Evolutionary conservation across 2,329 filamentous ascomycete species (phyloP).

Genomic region (Penicillium sp.): DNA sequence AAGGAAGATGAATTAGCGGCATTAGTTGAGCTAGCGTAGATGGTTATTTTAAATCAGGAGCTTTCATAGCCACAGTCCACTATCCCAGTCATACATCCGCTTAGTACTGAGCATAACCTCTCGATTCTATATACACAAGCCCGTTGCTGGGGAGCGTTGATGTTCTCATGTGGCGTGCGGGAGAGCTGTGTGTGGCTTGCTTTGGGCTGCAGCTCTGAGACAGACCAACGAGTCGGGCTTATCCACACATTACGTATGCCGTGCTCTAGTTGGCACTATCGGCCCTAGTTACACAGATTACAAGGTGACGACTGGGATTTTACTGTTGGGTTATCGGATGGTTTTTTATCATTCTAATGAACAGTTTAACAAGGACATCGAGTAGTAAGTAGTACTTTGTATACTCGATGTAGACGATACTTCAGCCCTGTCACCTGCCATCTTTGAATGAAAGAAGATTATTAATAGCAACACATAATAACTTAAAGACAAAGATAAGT

Average conservation of each 20-base stretch:
- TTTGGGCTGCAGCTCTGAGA: slow-evolving; percentile 22
- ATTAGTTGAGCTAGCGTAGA: background rate
- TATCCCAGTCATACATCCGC: background rate
- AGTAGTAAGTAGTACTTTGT: no score
- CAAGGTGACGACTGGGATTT: background rate
- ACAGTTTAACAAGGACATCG: background rate
- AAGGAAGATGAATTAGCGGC: background rate
- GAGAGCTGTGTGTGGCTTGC: slow-evolving; percentile 21
- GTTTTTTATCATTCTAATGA: background rate
- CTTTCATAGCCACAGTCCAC: background rate
- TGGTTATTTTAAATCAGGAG: background rate
- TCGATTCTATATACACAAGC: background rate
- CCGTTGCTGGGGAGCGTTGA: background rate
- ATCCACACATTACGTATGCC: slow-evolving; percentile 26
- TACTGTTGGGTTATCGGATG: background rate
- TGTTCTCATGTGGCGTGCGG: slow-evolving; percentile 19
- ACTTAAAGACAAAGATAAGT: slow-evolving; percentile 4
- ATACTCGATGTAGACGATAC: background rate
- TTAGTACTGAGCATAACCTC: background rate
- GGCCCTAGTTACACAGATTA: slow-evolving; percentile 12
- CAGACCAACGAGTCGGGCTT: slow-evolving; percentile 5
- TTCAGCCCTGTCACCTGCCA: background rate
- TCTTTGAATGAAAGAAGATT: background rate
- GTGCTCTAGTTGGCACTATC: slow-evolving; percentile 10
- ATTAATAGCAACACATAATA: background rate